Conservation (phyloP, 768 basidiomycete genomes). For the Leccinum obscurum region DNA sequence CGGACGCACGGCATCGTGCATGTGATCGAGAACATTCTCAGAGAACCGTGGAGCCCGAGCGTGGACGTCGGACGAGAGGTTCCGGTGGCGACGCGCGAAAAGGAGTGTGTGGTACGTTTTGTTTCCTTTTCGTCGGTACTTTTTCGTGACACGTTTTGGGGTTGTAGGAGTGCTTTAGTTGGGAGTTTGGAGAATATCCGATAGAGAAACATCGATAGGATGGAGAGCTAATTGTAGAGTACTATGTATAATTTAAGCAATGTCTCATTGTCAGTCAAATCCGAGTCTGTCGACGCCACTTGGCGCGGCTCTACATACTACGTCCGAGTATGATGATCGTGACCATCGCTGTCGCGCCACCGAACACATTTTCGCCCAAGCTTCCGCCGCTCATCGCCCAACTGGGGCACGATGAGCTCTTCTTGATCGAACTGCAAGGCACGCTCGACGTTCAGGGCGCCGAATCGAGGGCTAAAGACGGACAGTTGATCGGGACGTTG, state of each 20-base stretch:
- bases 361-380: slow-evolving; percentile 37
- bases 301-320: no score
- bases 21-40: slow-evolving; percentile 74
- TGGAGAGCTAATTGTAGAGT: no score
- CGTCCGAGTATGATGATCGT: slow-evolving; percentile 57
- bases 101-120: slow-evolving; percentile 69
- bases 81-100: slow-evolving; percentile 51
- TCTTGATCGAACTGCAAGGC: slow-evolving; percentile 89
- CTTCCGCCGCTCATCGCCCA: slow-evolving; percentile 66
- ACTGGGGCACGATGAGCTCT: slow-evolving; percentile 76
- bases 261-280: no score
- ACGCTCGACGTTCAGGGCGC: slow-evolving; percentile 66
- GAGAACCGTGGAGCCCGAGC: slow-evolving; percentile 68
- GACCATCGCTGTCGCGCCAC: slow-evolving; percentile 46
- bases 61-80: slow-evolving; percentile 63
- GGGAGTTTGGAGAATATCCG: slow-evolving; percentile 61
- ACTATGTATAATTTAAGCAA: no score
- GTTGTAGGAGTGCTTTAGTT: slow-evolving; percentile 64
- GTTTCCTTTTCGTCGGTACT: neutral
- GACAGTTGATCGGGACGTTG: slow-evolving; percentile 77
- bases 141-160: neutral
- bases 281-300: no score
- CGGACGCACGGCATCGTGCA: slow-evolving; percentile 78
- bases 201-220: neutral
- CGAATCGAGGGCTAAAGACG: slow-evolving; percentile 53